These are phyloP conservation scores for Suaeda aralocaspica DNA, from an alignment of 148 eudicot genomes.

Conservation along the genomic window DNA sequence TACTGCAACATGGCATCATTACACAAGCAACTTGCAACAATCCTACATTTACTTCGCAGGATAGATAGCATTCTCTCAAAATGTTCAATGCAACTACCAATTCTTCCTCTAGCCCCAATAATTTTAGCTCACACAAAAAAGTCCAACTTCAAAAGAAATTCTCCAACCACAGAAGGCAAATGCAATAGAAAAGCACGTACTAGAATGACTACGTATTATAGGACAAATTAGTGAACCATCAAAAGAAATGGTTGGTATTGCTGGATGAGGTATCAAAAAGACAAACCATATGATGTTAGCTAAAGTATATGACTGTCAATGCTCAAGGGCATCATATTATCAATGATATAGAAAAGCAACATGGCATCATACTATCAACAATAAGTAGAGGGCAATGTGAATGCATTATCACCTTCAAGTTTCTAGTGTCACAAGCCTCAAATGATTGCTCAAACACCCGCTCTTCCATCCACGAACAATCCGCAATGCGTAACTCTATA, in stretches of 20 bases:
- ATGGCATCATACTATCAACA: not conserved
- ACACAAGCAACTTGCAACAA: not conserved
- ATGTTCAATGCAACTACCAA: not conserved
- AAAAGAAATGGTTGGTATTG: no score
- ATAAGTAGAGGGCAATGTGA: not conserved
- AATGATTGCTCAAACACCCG: constrained; percentile 46
- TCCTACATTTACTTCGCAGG: no score
- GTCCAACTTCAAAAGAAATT: no score
- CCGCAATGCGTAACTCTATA: constrained; percentile 66
- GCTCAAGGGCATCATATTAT: no score
- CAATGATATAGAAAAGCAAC: not conserved
- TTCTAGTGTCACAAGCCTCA: constrained; percentile 36
- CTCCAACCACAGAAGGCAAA: no score
- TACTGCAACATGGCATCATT: not conserved
- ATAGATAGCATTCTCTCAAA: not conserved
- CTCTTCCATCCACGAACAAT: constrained; percentile 90
- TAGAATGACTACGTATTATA: no score
- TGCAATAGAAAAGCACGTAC: not conserved
- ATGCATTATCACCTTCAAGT: constrained; percentile 46
- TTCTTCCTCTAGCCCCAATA: no score
- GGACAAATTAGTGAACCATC: no score
- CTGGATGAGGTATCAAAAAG: no score
- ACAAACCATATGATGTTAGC: no score
- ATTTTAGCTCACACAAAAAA: not conserved
- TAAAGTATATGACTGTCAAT: no score